Percentiles rank a stretch among this genome's conserved stretches.
These are phyloP conservation scores for Vitis cinerea DNA, from an alignment of 164 flowering plant species.

Conservation along the genomic window DNA sequence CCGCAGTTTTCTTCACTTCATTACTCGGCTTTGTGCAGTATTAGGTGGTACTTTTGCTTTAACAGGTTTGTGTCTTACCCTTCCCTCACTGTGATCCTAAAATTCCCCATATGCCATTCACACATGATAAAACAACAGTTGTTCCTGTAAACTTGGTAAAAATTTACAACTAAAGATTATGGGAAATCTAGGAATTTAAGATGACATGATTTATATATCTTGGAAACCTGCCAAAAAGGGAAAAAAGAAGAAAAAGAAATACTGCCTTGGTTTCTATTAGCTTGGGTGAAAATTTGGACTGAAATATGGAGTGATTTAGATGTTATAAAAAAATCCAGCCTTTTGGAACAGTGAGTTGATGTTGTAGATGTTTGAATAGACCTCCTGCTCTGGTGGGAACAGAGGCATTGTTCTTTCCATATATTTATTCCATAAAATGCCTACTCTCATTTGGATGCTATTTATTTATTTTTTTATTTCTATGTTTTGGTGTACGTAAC, in stretches of 20 bases:
- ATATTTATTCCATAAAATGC: no score
- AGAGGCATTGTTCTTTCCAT: no score
- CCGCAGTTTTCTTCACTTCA: conserved; percentile 92
- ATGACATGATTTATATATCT: neutral
- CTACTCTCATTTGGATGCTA: neutral
- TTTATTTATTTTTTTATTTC: neutral
- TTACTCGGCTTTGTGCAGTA: conserved; percentile 97
- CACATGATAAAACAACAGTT: no score
- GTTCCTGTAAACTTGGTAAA: no score
- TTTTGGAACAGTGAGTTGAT: no score
- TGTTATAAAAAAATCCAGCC: no score
- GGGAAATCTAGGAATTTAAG: no score
- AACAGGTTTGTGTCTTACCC: conserved; percentile 55
- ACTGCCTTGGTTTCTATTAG: neutral
- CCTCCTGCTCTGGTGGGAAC: neutral
- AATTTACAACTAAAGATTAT: no score
- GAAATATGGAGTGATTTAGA: neutral
- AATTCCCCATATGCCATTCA: no score
- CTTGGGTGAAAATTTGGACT: neutral
- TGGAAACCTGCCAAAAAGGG: neutral
- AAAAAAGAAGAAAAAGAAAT: neutral
- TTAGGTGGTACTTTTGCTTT: conserved; percentile 98
- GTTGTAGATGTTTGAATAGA: no score
- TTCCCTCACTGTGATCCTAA: neutral
- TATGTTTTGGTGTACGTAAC: neutral